Evolutionary conservation across 2,329 filamentous ascomycete genomes (phyloP).

Genomic region (Scleromitrula shiraiana): DNA sequence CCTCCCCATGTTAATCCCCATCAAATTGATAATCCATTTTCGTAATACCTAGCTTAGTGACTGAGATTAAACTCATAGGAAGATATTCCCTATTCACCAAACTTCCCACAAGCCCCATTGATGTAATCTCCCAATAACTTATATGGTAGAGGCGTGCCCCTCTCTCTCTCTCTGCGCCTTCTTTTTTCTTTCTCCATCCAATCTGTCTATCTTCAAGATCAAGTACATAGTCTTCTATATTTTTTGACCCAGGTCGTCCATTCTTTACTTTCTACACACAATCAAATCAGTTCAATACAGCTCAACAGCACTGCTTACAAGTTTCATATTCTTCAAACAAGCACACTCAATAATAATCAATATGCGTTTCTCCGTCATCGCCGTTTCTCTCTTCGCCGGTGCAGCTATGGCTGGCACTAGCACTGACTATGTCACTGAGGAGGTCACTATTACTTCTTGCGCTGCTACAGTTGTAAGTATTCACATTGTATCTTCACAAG

Average conservation of each 20-base stretch:
- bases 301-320: slow-evolving; percentile 17
- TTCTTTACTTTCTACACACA: slow-evolving; percentile 29
- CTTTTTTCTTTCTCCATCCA: slow-evolving; percentile 19
- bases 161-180: slow-evolving; percentile 7
- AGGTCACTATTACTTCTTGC: slow-evolving; percentile 10
- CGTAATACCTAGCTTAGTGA: neutral
- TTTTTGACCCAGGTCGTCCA: slow-evolving; percentile 30
- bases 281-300: slow-evolving; percentile 10
- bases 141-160: slow-evolving; percentile 13
- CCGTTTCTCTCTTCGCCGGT: slow-evolving; percentile 11
- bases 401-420: slow-evolving; percentile 10
- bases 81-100: slow-evolving; percentile 2
- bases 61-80: slow-evolving; percentile 4
- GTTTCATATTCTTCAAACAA: slow-evolving; percentile 2
- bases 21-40: neutral
- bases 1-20: slow-evolving; percentile 2
- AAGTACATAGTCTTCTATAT: too few species aligned
- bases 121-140: slow-evolving; percentile 17
- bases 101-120: neutral
- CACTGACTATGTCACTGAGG: slow-evolving; percentile 10
- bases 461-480: slow-evolving; percentile 5
- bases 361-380: slow-evolving; percentile 16
- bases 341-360: slow-evolving; percentile 10
- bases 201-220: slow-evolving; percentile 16
- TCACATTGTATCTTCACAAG: neutral